These are phyloP conservation scores for Verticillium dahliae DNA, from an alignment of 2,329 filamentous ascomycete species.

Conservation along the genomic window DNA sequence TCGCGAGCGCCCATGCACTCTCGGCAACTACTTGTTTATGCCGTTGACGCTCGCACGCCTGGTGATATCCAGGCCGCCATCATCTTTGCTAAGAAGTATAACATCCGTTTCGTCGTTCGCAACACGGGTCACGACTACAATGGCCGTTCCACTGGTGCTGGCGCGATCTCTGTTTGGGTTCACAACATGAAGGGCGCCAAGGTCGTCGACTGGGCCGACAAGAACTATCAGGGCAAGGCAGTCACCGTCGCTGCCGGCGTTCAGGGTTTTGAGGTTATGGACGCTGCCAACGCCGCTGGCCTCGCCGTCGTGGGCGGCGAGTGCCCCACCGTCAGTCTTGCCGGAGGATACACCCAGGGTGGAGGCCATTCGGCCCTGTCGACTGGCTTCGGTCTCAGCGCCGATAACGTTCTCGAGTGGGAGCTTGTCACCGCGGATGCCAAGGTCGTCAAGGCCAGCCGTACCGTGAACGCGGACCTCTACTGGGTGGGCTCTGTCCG, in stretches of 20 bases:
- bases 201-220: slow-evolving; percentile 13
- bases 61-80: slow-evolving; percentile 38
- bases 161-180: slow-evolving; percentile 40
- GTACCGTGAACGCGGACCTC: slow-evolving; percentile 34
- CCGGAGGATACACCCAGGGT: slow-evolving; percentile 22
- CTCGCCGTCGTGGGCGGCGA: slow-evolving; percentile 47
- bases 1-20: slow-evolving; percentile 21
- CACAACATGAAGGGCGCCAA: slow-evolving; percentile 34
- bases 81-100: slow-evolving; percentile 36
- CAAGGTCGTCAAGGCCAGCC: slow-evolving; percentile 30
- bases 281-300: slow-evolving; percentile 36
- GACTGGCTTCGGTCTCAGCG: slow-evolving; percentile 31
- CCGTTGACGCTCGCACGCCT: slow-evolving; percentile 32
- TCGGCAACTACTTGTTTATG: slow-evolving; percentile 35
- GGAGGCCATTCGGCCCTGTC: slow-evolving; percentile 44
- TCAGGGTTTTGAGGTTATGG: slow-evolving; percentile 45
- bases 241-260: slow-evolving; percentile 51
- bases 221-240: slow-evolving; percentile 35
- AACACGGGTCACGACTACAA: slow-evolving; percentile 49
- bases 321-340: slow-evolving; percentile 27
- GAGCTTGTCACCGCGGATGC: slow-evolving; percentile 40
- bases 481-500: slow-evolving; percentile 40
- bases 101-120: slow-evolving; percentile 43
- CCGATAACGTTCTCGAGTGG: slow-evolving; percentile 44
- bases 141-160: slow-evolving; percentile 46